A percentile compares a stretch with the other conserved stretches of the same genome.
Evolutionary conservation across 2,329 filamentous ascomycete species (phyloP).

Genomic region (Beauveria australis): DNA sequence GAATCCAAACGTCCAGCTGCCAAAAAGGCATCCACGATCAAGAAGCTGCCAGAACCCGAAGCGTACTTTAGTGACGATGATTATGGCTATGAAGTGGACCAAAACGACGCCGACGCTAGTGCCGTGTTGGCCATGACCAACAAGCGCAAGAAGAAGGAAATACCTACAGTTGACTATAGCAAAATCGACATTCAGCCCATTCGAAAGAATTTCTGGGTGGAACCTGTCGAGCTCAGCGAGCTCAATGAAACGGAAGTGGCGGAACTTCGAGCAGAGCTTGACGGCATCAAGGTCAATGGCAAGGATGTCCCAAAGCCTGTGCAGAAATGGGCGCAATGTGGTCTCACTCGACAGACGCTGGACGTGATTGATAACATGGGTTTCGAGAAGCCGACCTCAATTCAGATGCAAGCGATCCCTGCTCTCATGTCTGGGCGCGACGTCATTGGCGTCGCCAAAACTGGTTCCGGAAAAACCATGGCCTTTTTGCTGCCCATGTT

Average conservation of each 20-base stretch:
- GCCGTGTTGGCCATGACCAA: constrained; percentile 45
- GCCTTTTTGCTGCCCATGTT: constrained; percentile 97
- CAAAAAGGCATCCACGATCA: constrained; percentile 24
- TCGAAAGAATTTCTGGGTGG: constrained; percentile 90
- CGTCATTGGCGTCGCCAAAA: constrained; percentile 94
- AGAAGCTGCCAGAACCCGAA: constrained; percentile 61
- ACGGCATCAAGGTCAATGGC: constrained; percentile 89
- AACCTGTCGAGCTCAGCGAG: constrained; percentile 73
- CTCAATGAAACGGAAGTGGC: constrained; percentile 80
- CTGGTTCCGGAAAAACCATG: constrained; percentile 93
- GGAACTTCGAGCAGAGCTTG: constrained; percentile 75
- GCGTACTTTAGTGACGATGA: constrained; percentile 88
- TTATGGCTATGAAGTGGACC: constrained; percentile 43
- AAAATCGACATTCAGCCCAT: constrained; percentile 82
- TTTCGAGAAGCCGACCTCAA: constrained; percentile 84
- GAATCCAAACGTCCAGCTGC: constrained; percentile 34
- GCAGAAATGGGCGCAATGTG: constrained; percentile 93
- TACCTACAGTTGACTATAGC: constrained; percentile 77
- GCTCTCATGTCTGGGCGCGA: constrained; percentile 94
- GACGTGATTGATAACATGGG: constrained; percentile 76
- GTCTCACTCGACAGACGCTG: constrained; percentile 75
- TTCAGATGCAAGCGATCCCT: constrained; percentile 91
- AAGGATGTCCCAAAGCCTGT: constrained; percentile 88
- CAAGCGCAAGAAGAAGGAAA: constrained; percentile 87
- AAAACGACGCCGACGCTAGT: constrained; percentile 33